Percentiles rank a stretch among this genome's conserved stretches.
phyloP scores from a whole-genome alignment of 306 rosid species.

The Prunus campanulata region DNA sequence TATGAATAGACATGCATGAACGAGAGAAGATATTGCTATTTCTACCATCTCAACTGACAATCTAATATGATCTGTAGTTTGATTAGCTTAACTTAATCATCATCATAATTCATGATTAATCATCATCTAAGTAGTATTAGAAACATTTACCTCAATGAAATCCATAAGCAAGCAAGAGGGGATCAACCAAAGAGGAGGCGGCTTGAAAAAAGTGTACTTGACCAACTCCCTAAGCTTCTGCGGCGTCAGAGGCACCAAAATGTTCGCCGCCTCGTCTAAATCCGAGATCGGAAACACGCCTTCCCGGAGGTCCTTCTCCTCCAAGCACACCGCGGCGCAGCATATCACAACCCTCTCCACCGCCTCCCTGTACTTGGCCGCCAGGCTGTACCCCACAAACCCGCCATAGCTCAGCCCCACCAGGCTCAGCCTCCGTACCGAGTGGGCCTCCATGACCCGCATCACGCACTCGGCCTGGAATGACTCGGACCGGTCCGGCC shows the following conservation, averaged over 20 bases:
- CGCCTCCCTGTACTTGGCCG: slow-evolving; percentile 40
- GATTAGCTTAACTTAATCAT: no score
- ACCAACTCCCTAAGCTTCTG: slow-evolving; percentile 48
- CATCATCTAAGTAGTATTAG: background rate
- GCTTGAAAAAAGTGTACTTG: slow-evolving; percentile 41
- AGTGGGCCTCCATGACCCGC: slow-evolving; percentile 60
- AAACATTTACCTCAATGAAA: slow-evolving; percentile 56
- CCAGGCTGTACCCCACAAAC: slow-evolving; percentile 66
- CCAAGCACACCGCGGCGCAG: slow-evolving; percentile 72
- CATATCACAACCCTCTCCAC: slow-evolving; percentile 86
- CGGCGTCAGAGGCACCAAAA: slow-evolving; percentile 74
- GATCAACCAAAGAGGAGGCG: slow-evolving; percentile 34
- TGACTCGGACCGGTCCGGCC: slow-evolving; percentile 55
- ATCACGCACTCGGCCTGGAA: slow-evolving; percentile 83
- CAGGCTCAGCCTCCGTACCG: slow-evolving; percentile 42
- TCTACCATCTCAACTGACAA: no score
- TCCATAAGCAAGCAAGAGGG: slow-evolving; percentile 74
- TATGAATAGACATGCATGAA: no score
- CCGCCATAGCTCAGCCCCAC: slow-evolving; percentile 93
- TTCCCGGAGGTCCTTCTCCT: slow-evolving; percentile 66
- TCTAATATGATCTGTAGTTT: no score
- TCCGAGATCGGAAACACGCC: slow-evolving; percentile 54
- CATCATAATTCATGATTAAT: no score
- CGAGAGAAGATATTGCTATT: no score
- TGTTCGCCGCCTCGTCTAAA: slow-evolving; percentile 60